Evolutionary conservation across 768 basidiomycete genomes (phyloP), one percentile per base, ranked within the genome.

Genomic region (Mycena rosella): DNA sequence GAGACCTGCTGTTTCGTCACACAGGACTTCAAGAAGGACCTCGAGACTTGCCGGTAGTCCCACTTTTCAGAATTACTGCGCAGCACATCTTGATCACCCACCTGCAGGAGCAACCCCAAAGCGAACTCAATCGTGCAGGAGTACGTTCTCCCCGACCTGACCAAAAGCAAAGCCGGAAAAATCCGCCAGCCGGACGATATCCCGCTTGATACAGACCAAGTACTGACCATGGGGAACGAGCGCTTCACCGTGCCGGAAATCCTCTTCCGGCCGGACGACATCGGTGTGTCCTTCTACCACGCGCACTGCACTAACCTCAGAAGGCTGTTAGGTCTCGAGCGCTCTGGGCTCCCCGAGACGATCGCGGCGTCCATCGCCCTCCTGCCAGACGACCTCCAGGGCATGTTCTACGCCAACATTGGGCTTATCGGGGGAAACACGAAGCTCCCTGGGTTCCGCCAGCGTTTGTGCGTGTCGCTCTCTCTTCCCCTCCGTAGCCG

Each of bases 351-450:
- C 30, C 83, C 94, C 38, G 86, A 85, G 61, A 89, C 91, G 14
- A 88, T 98, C 66, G 91, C 93, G 44, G 76, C 86, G 60, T 91
- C 91, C 63, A 95, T 99, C 74, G 83, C 86, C 0, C 79, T 86
- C 32, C 87, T 98, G 65, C 94, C 95, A 0, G 81, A 85, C 56
- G 95, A 96, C 73, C 73, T 96, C 27, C 94, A 91, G 71, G 96
- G 95, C 36, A 89, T 99, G 91, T 98, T 96, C 79, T 99, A 96
- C 96, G 89, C 89, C 36, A 95, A 98, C 77, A 96, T 99, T 67
- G 93, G 93, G 15, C 80, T 97, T 69, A 88, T 96, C 74, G 96
- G 96, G 54, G 96, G 96, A 17, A 92, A 87, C 77, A 88, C 89
- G 18, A 87, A 87, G 72, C 89, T 96, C 71, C 83, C 88, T 47